Conservation (phyloP, 2,329 filamentous ascomycete genomes). For the Curvularia sp. region DNA sequence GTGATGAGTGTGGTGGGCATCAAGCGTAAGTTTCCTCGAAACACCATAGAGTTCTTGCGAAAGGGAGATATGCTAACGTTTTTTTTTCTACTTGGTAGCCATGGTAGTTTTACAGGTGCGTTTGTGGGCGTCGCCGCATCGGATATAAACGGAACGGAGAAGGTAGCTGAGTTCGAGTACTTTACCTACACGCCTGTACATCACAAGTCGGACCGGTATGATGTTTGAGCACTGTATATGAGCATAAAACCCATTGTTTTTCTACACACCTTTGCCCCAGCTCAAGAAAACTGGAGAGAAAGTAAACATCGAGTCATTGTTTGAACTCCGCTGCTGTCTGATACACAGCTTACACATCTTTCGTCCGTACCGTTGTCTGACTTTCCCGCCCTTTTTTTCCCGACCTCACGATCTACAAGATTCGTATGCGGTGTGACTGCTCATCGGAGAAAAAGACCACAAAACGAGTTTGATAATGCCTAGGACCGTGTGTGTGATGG, state of each 20-base stretch:
- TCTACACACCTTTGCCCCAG: neutral
- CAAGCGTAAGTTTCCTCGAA: conserved; percentile 44
- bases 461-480: neutral
- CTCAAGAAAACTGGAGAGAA: neutral
- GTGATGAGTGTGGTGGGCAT: conserved; percentile 70
- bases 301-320: neutral
- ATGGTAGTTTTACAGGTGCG: conserved; percentile 70
- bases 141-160: conserved; percentile 42
- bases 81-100: conserved; percentile 31
- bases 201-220: conserved; percentile 45
- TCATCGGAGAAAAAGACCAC: neutral
- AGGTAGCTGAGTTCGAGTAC: conserved; percentile 43
- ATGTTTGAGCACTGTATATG: conserved; percentile 16
- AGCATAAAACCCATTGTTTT: neutral
- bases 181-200: conserved; percentile 43
- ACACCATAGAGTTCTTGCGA: too few species aligned
- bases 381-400: neutral
- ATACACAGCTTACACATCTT: neutral
- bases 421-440: neutral
- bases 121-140: conserved; percentile 48
- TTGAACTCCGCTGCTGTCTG: neutral
- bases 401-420: neutral
- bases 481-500: neutral
- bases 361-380: neutral
- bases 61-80: neutral